Evolutionary conservation across 495 filamentous ascomycete species (phyloP).

Genomic region (Trichoderma parareesei): DNA sequence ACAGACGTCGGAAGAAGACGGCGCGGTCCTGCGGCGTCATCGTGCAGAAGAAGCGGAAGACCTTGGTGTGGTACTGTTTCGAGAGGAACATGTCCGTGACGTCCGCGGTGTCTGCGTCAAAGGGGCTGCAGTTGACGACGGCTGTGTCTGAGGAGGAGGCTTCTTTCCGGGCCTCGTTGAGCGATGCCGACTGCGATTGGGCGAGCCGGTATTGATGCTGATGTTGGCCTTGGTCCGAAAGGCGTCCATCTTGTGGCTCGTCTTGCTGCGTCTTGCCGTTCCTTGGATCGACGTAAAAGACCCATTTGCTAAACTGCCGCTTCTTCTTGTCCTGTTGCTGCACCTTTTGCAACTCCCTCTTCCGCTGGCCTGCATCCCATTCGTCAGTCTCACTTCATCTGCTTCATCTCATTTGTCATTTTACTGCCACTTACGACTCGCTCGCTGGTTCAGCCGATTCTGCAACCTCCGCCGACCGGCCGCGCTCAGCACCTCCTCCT

Average conservation of each 20-base stretch:
- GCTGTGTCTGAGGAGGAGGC: neutral
- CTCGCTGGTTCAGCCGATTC: conserved; percentile 1
- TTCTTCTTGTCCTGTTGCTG: neutral
- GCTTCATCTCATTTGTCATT: neutral
- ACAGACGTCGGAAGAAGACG: neutral
- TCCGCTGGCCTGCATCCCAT: neutral
- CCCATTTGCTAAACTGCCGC: neutral
- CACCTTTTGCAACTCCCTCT: neutral
- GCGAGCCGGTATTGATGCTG: neutral
- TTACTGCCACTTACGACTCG: neutral
- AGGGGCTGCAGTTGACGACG: neutral
- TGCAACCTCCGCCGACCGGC: neutral
- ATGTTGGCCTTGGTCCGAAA: neutral
- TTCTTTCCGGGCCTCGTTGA: too few species aligned
- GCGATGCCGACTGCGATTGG: too few species aligned
- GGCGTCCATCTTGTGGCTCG: neutral
- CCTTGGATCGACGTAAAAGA: conserved; percentile 3
- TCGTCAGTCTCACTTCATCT: neutral
- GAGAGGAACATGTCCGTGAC: neutral
- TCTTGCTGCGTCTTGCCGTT: neutral
- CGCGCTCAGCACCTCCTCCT: neutral
- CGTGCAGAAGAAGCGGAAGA: neutral
- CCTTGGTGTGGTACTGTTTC: neutral
- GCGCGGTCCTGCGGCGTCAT: neutral
- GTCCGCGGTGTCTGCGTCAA: neutral